Base-by-base conservation (phyloP, 768 basidiomycete genomes). In the Pleurotus cornucopiae region DNA sequence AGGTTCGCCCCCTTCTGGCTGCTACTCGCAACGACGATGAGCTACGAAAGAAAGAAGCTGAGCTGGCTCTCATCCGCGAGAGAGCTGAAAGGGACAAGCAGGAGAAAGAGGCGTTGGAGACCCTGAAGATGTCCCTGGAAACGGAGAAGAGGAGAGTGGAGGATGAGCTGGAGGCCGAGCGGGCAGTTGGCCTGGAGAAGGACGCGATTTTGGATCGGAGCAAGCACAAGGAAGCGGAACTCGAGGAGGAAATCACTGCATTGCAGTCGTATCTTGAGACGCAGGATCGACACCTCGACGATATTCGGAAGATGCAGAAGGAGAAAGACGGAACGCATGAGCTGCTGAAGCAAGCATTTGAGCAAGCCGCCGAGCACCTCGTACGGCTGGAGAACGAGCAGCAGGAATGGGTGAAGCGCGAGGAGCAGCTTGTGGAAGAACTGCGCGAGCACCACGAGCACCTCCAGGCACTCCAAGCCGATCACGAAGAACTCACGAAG, bases 21-120 rank as follows among this genome's bases (percentile, higher is more conserved):
- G 95, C 95, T 0, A 96, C 96, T 1, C 78, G 94, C 14, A 89
- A 85, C 60, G 96, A 98, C 64, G 94, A 95, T 40, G 96, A 96
- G 66, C 79, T 98, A 4, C 81, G 89, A 13, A 81, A 83, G 69
- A 96, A 96, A 68, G 91, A 94, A 54, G 77, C 85, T 1, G 97
- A 99, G 64, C 74, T 98, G 11, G 74, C 81, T 1, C 73, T 94
- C 47, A 81, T 85, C 54, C 89, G 86, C 65, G 94, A 97, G 64
- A 78, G 89, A 6, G 93, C 92, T 0, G 92, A 95, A 65, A 81
- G 88, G 25, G 96, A 98, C 57, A 84, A 89, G 62, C 79, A 79
- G 56, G 96, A 95, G 70, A 81, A 83, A 49, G 86, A 86, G 63
- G 83, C 84, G 14, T 66, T 98, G 52, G 88, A 94, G 67, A 83